Evolutionary conservation across 1,139 yeast species (phyloP).

Genomic region (Scheffersomyces parashehatae): DNA sequence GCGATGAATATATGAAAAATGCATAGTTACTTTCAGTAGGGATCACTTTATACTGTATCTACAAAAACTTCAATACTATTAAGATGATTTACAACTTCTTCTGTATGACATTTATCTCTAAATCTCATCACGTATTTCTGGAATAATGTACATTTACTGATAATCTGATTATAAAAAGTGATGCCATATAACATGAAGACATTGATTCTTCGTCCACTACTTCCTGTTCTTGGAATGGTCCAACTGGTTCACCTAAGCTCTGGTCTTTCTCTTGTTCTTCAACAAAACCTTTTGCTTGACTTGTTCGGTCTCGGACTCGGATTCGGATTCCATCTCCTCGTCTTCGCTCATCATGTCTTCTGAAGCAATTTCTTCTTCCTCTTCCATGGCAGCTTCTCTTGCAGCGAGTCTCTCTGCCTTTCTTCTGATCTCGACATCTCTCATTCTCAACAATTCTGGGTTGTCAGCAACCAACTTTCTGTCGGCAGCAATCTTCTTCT

Average conservation of each 20-base stretch:
- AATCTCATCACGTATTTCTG: not conserved
- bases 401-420: conserved; percentile 71
- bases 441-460: conserved; percentile 85
- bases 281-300: conserved; percentile 75
- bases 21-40: conserved; percentile 1
- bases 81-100: not conserved
- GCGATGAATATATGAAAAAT: not conserved
- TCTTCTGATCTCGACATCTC: conserved; percentile 89
- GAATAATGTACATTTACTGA: conserved; percentile 6
- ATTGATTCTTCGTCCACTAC: no score
- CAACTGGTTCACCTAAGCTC: conserved; percentile 8
- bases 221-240: no score
- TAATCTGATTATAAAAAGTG: conserved; percentile 1
- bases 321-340: conserved; percentile 48
- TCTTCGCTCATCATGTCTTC: conserved; percentile 37
- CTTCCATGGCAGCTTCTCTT: conserved; percentile 52
- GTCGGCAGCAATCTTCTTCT: conserved; percentile 80
- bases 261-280: conserved; percentile 62
- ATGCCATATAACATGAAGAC: no score
- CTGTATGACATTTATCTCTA: not conserved
- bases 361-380: conserved; percentile 37
- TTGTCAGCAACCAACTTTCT: conserved; percentile 83
- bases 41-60: not conserved
- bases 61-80: no score
- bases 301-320: conserved; percentile 38